A percentile compares a stretch with the other conserved stretches of the same genome.
These are phyloP conservation scores for Triticum urartu DNA, from an alignment of 176 grass and related monocot species.

Conservation along the genomic window DNA sequence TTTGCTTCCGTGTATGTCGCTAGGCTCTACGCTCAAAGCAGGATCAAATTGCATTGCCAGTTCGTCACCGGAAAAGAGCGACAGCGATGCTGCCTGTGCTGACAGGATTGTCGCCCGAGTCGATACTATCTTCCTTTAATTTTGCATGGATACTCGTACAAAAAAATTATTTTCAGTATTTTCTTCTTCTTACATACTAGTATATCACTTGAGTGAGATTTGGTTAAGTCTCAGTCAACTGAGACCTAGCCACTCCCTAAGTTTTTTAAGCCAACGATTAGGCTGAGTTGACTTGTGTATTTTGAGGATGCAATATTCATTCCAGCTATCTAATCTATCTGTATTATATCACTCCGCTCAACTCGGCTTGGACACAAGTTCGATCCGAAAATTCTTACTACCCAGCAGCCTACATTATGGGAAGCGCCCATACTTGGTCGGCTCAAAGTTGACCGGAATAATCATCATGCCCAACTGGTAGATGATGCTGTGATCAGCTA, in stretches of 20 bases:
- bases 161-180: no score
- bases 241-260: no score
- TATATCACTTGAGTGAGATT: no score
- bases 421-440: not conserved
- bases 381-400: not conserved
- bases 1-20: constrained; percentile 9
- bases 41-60: not conserved
- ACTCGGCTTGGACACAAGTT: not conserved
- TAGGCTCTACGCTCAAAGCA: not conserved
- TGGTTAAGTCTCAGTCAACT: no score
- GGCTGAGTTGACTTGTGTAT: not conserved
- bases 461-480: not conserved
- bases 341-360: not conserved
- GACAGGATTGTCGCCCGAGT: not conserved
- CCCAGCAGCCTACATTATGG: not conserved
- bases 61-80: constrained; percentile 3
- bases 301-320: constrained; percentile 1
- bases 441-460: not conserved
- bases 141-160: no score
- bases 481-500: not conserved
- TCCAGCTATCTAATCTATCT: not conserved
- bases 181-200: no score
- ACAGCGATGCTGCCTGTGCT: not conserved
- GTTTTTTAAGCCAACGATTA: not conserved
- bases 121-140: no score